These are phyloP conservation scores for Thelonectria rubi DNA, from an alignment of 2,329 filamentous ascomycete genomes.

Conservation along the genomic window DNA sequence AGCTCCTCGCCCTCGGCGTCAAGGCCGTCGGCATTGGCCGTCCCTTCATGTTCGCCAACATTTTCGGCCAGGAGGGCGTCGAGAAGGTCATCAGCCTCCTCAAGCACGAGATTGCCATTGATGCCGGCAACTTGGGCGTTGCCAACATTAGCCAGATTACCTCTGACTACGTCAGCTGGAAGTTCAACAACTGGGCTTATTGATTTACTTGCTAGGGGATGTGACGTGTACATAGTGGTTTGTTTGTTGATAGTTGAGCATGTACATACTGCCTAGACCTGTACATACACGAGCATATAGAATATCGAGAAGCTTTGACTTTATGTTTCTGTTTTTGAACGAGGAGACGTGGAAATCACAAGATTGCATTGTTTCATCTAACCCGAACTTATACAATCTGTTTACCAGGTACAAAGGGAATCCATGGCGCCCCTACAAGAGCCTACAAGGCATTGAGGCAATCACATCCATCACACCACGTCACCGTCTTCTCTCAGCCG, in stretches of 20 bases:
- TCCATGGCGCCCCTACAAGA: neutral
- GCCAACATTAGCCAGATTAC: constrained; percentile 49
- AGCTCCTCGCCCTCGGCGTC: constrained; percentile 55
- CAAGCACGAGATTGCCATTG: constrained; percentile 59
- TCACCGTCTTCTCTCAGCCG: neutral
- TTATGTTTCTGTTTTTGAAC: no score
- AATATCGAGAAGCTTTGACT: neutral
- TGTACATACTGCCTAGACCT: neutral
- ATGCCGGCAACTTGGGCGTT: constrained; percentile 55
- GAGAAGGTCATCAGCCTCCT: constrained; percentile 54
- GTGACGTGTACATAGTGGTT: constrained; percentile 31
- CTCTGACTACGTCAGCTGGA: constrained; percentile 42
- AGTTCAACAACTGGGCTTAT: constrained; percentile 38
- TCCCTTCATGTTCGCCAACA: constrained; percentile 62
- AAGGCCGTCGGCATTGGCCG: constrained; percentile 58
- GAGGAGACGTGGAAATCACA: neutral
- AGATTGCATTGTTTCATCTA: neutral
- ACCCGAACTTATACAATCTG: neutral
- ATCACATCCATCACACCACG: neutral
- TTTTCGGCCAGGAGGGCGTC: constrained; percentile 60
- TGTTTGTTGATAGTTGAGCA: constrained; percentile 9
- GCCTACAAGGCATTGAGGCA: neutral
- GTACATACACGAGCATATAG: neutral
- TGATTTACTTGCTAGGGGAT: constrained; percentile 17
- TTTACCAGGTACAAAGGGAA: neutral